Evolutionary conservation across 352 stramenopile genomes (phyloP).

Genomic region (Pythium phragmitis): DNA sequence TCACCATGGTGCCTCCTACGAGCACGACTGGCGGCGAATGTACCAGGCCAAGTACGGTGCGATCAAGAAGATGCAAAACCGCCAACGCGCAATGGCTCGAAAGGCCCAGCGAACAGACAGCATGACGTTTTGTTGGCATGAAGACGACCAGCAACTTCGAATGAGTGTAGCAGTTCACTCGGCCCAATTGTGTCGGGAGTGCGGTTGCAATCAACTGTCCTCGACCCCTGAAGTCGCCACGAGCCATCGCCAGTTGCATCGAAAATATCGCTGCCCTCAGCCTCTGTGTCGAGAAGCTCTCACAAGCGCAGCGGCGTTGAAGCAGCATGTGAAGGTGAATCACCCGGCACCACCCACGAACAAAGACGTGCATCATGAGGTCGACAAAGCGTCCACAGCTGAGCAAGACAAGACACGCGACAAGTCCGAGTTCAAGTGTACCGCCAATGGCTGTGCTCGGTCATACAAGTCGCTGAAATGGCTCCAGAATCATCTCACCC

Average conservation of each 20-base stretch:
- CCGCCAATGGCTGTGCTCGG: slow-evolving; percentile 4
- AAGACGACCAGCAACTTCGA: slow-evolving; percentile 15
- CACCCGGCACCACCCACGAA: not conserved
- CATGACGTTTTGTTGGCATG: slow-evolving; percentile 14
- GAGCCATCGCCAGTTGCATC: slow-evolving; percentile 12
- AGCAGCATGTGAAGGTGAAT: slow-evolving; percentile 9
- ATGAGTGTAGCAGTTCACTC: slow-evolving; percentile 7
- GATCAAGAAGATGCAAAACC: slow-evolving; percentile 13
- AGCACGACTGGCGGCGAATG: slow-evolving; percentile 23
- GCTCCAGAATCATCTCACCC: slow-evolving; percentile 17
- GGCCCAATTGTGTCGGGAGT: slow-evolving; percentile 19
- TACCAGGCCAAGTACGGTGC: slow-evolving; percentile 21
- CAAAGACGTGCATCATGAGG: not conserved
- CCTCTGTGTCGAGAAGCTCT: slow-evolving; percentile 11
- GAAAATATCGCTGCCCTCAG: slow-evolving; percentile 19
- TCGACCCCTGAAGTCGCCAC: slow-evolving; percentile 10
- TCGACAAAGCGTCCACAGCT: not conserved
- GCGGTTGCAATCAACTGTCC: slow-evolving; percentile 23
- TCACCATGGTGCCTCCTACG: slow-evolving; percentile 14
- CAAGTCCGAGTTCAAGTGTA: slow-evolving; percentile 6
- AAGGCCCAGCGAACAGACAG: slow-evolving; percentile 6
- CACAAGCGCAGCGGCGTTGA: slow-evolving; percentile 13
- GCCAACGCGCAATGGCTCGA: slow-evolving; percentile 6
- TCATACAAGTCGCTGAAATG: slow-evolving; percentile 27
- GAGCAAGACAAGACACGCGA: not conserved